Evolutionary conservation across 805 yeast species (phyloP), one percentile per base, ranked within the genome.

Genomic region (Candida fluviatilis): DNA sequence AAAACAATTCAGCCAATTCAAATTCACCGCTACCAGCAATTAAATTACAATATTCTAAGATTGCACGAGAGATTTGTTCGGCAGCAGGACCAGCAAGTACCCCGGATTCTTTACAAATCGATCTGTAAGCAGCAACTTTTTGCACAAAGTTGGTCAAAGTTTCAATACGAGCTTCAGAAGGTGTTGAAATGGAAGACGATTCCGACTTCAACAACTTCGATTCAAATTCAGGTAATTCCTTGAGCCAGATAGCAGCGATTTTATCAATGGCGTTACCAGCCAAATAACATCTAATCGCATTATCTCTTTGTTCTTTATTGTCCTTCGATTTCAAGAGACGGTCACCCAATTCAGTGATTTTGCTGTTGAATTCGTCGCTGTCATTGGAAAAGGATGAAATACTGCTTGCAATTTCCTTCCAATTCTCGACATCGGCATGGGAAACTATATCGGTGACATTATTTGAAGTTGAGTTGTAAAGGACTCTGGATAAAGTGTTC

Each of bases 21-120:
- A 87, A 81, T 46, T 85, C 80, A 18, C 97, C 98, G 54, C 74
- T 80, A 18, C 88, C 79, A 3, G 95, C 83, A 40, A 89, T 80
- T 42, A 84, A 67, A 47, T 78, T 80, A 33, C 95, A 81, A 59
- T 84, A 93, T 60, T 93, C 98, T 47, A 87, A 70, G 44, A 86
- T 78, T 2, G 82, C 81, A 27, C 70, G 69, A 49, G 80, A 75
- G 37, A 81, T 63, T 1, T 69, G 69, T 29, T 66, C 75, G 31
- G 76, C 61, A 11, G 74, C 66, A 14, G 73, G 67, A 8, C 73
- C 68, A 1, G 67, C 48, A 27, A 67, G 51, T 12, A 56, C 56
- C 2, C 69, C 63, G 5, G 45, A 57, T 47, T 46, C 49, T 34
- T 64, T 64, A 25, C 73, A 55, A 30, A 74, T 67, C 19, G 82